These are phyloP conservation scores for Chiua virens DNA, from an alignment of 768 basidiomycete species.

Conservation along the genomic window DNA sequence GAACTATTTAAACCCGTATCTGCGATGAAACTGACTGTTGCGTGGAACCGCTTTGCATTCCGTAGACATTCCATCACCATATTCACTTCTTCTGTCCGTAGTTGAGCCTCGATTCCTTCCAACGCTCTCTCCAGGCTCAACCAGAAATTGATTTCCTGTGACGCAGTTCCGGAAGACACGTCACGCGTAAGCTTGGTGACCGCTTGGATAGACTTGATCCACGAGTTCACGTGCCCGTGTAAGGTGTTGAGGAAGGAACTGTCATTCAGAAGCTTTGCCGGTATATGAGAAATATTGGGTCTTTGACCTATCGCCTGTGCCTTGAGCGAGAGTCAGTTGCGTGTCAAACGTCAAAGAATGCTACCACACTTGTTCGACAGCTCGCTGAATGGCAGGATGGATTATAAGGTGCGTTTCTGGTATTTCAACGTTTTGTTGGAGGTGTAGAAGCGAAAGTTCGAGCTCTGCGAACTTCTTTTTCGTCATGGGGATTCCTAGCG, in stretches of 20 bases:
- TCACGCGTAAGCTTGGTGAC: slow-evolving; percentile 96
- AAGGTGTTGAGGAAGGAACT: slow-evolving; percentile 90
- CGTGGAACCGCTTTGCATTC: slow-evolving; percentile 95
- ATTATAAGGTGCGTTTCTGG: slow-evolving; percentile 93
- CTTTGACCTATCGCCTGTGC: slow-evolving; percentile 54
- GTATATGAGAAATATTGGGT: slow-evolving; percentile 76
- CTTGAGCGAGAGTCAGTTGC: slow-evolving; percentile 16
- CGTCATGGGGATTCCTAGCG: slow-evolving; percentile 86
- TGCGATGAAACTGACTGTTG: slow-evolving; percentile 96
- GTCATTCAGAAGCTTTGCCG: slow-evolving; percentile 75
- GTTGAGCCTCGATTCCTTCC: slow-evolving; percentile 89
- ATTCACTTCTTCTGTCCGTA: slow-evolving; percentile 88
- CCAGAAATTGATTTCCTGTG: slow-evolving; percentile 99
- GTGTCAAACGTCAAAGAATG: slow-evolving; percentile 30
- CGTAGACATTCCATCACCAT: slow-evolving; percentile 93
- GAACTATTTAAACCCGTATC: slow-evolving; percentile 97
- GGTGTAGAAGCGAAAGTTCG: slow-evolving; percentile 88
- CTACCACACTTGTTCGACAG: slow-evolving; percentile 66
- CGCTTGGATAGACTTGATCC: slow-evolving; percentile 97
- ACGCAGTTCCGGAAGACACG: slow-evolving; percentile 91
- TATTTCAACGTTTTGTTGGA: slow-evolving; percentile 99
- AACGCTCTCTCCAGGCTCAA: slow-evolving; percentile 89
- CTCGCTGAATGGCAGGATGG: slow-evolving; percentile 84
- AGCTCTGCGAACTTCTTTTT: slow-evolving; percentile 99
- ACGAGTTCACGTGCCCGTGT: slow-evolving; percentile 91